Evolutionary conservation across 164 flowering plant species (phyloP), one percentile per base, ranked within the genome.

Genomic region (Hamamelis virginiana): DNA sequence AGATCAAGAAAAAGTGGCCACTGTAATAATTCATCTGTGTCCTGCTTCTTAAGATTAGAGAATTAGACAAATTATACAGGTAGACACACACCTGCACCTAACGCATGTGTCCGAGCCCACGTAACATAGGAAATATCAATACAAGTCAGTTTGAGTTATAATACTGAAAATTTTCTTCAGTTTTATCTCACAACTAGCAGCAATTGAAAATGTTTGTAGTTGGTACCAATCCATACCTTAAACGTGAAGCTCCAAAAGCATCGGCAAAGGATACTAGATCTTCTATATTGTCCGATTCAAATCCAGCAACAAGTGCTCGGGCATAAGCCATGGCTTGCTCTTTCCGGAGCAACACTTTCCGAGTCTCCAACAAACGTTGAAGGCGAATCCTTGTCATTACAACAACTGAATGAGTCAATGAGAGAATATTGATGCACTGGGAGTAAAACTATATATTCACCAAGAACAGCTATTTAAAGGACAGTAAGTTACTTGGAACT

Each of bases 321-420:
- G 89, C 89, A 78, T 83, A 86, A 33, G 86, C 86, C 90, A 88
- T 88, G 55, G 88, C 86, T 70, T 88, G 90, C 70, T 87, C 90
- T 73, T 77, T 86, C 55, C 78, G 83, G 64, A 86, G 85, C 48
- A 88, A 78, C 38, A 78, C 81, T 68, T 76, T 86, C 45, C 90
- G 85, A 71, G 78, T 78, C 69, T 85, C 85, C 55, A 88, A 50
- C 48, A 85, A 80, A 62, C 85, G 81, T 43, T 82, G 85, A 67
- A 88, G 84, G 23, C 82, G 85, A 75, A 73, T 63, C 74, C 93
- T 88, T 68, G 18, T n/a, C 68, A 77, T 61, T 14, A 64, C n/a
- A 57, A 71, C 52, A 70, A 62, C 26, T 11, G 19, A 53, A 21
- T 16, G 25, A 50, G 65, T 64, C 58, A 53, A 53, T 38, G 52